A percentile compares a stretch with the other conserved stretches of the same genome.
These are phyloP conservation scores for Salvia miltiorrhiza DNA, from an alignment of 257 asterid genomes.

Conservation along the genomic window DNA sequence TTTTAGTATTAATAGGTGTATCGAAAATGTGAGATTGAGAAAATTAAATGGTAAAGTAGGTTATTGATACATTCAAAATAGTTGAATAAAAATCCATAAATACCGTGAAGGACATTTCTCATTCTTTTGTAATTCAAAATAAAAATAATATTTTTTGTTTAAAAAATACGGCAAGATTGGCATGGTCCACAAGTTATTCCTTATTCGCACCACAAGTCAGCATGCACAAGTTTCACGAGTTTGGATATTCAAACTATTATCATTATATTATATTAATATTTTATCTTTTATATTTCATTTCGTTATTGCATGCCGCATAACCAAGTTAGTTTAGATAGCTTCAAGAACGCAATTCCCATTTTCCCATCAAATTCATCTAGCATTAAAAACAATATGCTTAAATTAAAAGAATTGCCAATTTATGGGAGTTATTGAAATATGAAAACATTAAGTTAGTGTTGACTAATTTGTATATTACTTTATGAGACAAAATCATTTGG, in stretches of 20 bases:
- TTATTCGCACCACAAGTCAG: constrained; percentile 22
- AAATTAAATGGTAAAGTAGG: not conserved
- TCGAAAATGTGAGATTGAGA: not conserved
- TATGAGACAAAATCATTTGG: constrained; percentile 31
- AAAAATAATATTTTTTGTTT: not conserved
- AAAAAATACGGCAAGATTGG: not conserved
- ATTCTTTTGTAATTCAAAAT: not conserved
- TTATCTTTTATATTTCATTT: not conserved
- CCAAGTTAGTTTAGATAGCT: not conserved
- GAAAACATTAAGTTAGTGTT: not conserved
- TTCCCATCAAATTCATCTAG: not conserved
- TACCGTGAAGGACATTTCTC: not conserved
- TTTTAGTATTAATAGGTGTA: too few relatives aligned
- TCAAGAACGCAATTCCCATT: not conserved
- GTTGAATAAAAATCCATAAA: not conserved
- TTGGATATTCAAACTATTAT: not conserved
- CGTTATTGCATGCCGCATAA: not conserved
- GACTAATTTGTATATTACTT: constrained; percentile 9
- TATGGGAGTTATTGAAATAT: not conserved
- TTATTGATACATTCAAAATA: not conserved
- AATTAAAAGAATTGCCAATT: not conserved
- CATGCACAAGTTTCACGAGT: not conserved
- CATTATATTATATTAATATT: too few relatives aligned
- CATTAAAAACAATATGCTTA: not conserved
- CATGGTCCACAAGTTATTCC: constrained; percentile 31